Evolutionary conservation across 306 rosid species (phyloP), one percentile per base, ranked within the genome.

Genomic region (Cicer cuneatum): DNA sequence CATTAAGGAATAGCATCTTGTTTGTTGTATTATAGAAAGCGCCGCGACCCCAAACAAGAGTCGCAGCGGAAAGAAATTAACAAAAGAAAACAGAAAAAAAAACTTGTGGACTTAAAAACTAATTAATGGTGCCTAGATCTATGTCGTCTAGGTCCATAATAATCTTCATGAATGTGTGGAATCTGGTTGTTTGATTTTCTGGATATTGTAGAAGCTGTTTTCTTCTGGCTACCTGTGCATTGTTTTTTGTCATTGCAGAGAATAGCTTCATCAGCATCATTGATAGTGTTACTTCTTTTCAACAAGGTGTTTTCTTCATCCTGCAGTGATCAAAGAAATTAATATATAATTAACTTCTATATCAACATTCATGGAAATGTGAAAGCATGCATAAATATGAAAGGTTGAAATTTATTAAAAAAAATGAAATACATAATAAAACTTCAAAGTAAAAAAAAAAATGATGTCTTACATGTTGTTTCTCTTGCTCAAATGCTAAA

Each of bases 141-240:
- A 74, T 88, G 93, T 5, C 75, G 75, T 78, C 88, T 86, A 88
- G 90, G 92, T 81, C 90, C 89, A 70, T 70, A 88, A 72, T 90
- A 88, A 86, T 90, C 96, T 88, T 88, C 96, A 74, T 90, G 90
- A 85, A 90, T 72, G 78, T 69, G 63, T 78, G 93, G 87, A 64
- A 83, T 83, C 74, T 81, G 80, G 64, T 88, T 71, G 78, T 83
- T 67, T 78, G 92, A 63, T 75, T 85, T 86, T 78, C 81, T 82
- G 78, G 86, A 80, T 58, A 63, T 79, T 81, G 78, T 86, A 85
- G 87, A 72, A 42, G 79, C 85, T 83, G 68, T 81, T 77, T 83
- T 89, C 85, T 83, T 83, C 82, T 72, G 46, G 67, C 77, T 92
- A 92, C 98, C 98, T 90, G 85, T 85, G 76, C 85, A 77, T 41